phyloP scores from a whole-genome alignment of 305 asterid genomes.

The Andrographis paniculata region DNA sequence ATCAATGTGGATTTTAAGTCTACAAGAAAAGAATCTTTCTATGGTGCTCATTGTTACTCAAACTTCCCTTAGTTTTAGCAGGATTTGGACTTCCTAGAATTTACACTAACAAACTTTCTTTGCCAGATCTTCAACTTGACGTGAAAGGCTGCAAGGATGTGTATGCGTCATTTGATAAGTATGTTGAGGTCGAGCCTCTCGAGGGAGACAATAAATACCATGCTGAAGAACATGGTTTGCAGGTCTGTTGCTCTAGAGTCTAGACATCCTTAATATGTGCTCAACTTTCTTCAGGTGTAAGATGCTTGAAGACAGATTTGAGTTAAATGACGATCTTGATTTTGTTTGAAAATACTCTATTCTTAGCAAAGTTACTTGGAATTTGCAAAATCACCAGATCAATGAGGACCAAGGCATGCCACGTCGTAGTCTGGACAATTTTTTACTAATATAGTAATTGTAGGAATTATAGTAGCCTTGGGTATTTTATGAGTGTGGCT shows the following conservation, averaged over 20 bases:
- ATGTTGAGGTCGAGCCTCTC: constrained; percentile 88
- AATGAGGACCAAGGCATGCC: constrained; percentile 7
- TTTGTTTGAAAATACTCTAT: constrained; percentile 5
- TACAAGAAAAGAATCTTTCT: constrained; percentile 89
- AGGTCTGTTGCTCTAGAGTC: constrained; percentile 37
- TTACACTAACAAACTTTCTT: constrained; percentile 13
- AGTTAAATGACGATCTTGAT: constrained; percentile 9
- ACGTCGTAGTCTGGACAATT: constrained; percentile 1
- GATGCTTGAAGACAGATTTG: neutral
- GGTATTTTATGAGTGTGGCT: constrained; percentile 7
- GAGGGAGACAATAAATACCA: constrained; percentile 96
- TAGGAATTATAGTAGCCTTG: constrained; percentile 3
- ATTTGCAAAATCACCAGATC: neutral
- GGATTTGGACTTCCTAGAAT: constrained; percentile 10
- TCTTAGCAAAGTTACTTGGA: constrained; percentile 8
- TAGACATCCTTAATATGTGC: neutral
- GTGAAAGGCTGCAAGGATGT: constrained; percentile 92
- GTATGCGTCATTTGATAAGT: constrained; percentile 94
- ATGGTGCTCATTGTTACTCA: constrained; percentile 42
- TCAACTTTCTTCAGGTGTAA: neutral
- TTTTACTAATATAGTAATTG: constrained; percentile 2
- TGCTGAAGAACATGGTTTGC: constrained; percentile 85
- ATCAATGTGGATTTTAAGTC: constrained; percentile 88
- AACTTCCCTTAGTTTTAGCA: neutral
- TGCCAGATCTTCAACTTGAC: constrained; percentile 93